Evolutionary conservation across 805 yeast genomes (phyloP).

Genomic region (Kluyveromyces aestuarii): DNA sequence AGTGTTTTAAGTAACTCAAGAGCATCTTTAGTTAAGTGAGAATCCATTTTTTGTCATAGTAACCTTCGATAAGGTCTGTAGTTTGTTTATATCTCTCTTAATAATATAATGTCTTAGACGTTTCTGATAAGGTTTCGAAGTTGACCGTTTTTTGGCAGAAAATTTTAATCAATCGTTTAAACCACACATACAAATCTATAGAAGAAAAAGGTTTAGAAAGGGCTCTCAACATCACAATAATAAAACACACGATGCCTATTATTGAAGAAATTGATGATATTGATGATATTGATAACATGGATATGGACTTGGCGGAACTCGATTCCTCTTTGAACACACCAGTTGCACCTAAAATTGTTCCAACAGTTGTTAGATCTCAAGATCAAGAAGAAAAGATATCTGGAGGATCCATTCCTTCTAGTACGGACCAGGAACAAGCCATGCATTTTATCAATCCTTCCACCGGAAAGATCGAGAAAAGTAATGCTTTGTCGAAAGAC

Average conservation of each 20-base stretch:
- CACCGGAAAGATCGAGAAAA: conserved; percentile 23
- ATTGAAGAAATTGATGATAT: conserved; percentile 68
- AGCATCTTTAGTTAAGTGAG: conserved; percentile 12
- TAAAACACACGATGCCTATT: conserved; percentile 43
- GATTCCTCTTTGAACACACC: conserved; percentile 66
- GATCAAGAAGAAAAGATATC: conserved; percentile 33
- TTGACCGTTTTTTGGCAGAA: background rate
- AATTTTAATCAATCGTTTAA: background rate
- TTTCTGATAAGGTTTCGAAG: too few species aligned
- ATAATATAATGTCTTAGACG: too few species aligned
- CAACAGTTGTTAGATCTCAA: conserved; percentile 53
- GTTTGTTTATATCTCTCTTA: too few species aligned
- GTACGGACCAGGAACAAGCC: background rate
- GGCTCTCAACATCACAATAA: background rate
- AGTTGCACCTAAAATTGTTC: conserved; percentile 58
- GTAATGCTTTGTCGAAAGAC: conserved; percentile 36
- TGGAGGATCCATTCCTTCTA: background rate
- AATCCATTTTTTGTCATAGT: conserved; percentile 21
- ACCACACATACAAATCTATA: background rate
- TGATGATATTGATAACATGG: conserved; percentile 85
- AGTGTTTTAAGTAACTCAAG: conserved; percentile 30
- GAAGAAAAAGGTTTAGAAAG: background rate
- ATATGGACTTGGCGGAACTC: conserved; percentile 87
- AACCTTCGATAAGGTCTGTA: background rate
- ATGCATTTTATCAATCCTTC: conserved; percentile 19